Evolutionary conservation across 805 yeast genomes (phyloP).

Genomic region (Ogataea nakhonphanomensis): DNA sequence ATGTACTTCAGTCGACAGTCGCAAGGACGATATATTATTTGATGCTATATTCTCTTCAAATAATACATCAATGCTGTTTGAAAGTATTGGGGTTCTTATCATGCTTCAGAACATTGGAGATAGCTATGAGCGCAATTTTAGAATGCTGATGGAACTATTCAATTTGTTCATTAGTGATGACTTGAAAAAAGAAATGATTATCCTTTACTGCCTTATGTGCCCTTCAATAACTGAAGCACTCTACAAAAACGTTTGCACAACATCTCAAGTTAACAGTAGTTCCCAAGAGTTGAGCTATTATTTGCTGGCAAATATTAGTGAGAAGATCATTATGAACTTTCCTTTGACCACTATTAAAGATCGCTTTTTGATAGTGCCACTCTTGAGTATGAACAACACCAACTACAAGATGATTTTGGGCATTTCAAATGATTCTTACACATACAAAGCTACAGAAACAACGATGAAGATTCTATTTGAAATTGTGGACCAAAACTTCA

Average conservation of each 20-base stretch:
- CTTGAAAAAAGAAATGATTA: constrained; percentile 19
- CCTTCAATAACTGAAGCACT: constrained; percentile 10
- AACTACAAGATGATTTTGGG: constrained; percentile 20
- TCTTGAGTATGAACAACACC: constrained; percentile 20
- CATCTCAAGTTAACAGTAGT: constrained; percentile 13
- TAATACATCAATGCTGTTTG: too few species aligned
- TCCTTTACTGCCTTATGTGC: constrained; percentile 9
- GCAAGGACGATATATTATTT: constrained; percentile 6
- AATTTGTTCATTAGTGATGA: constrained; percentile 5
- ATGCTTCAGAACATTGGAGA: too few species aligned
- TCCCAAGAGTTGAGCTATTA: constrained; percentile 24
- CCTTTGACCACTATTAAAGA: constrained; percentile 13
- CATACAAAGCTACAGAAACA: constrained; percentile 12
- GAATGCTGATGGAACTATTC: too few species aligned
- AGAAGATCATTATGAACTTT: constrained; percentile 13
- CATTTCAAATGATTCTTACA: constrained; percentile 17
- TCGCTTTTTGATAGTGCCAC: constrained; percentile 9
- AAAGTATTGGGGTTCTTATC: too few species aligned
- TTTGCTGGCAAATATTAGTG: constrained; percentile 20
- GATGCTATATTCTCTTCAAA: constrained; percentile 3
- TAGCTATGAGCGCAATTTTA: too few species aligned
- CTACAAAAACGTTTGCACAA: constrained; percentile 22
- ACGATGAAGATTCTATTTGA: constrained; percentile 30
- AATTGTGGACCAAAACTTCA: constrained; percentile 31
- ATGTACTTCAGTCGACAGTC: constrained; percentile 21